Conservation (phyloP, 192 early-diverging fungal genomes). For the Entrophospora sp. region DNA sequence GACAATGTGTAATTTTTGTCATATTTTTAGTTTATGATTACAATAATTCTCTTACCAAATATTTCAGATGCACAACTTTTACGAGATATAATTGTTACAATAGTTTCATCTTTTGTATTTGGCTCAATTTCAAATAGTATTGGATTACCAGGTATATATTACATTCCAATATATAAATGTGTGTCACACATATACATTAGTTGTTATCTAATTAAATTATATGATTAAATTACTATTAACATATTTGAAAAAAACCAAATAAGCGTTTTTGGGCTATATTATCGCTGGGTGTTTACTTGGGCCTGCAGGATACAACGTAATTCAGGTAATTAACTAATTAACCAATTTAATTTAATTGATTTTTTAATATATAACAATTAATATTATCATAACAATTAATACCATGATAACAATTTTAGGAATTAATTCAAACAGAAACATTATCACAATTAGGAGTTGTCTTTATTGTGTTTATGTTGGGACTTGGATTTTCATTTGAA, state of each 20-base stretch:
- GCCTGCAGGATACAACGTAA: constrained; percentile 36
- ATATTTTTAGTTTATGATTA: neutral
- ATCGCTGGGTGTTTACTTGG: constrained; percentile 42
- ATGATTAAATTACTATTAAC: constrained; percentile 12
- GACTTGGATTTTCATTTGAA: constrained; percentile 47
- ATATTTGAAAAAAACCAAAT: constrained; percentile 20
- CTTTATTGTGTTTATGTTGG: constrained; percentile 50
- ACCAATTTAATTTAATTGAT: too few species aligned
- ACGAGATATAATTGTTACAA: constrained; percentile 35
- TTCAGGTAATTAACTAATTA: too few species aligned
- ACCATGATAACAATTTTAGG: too few species aligned
- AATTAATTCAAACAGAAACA: constrained; percentile 46
- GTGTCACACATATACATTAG: neutral
- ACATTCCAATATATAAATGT: neutral
- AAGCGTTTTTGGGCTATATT: constrained; percentile 52
- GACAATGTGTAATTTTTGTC: neutral
- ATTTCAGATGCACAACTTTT: constrained; percentile 33
- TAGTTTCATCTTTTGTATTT: constrained; percentile 31
- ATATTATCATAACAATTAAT: too few species aligned
- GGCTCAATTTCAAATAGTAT: constrained; percentile 29
- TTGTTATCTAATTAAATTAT: constrained; percentile 19
- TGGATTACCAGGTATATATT: constrained; percentile 31
- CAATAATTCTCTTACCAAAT: neutral
- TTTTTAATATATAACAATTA: too few species aligned
- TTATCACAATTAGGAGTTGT: constrained; percentile 45